Base-by-base conservation (phyloP, 257 asterid species). In the Marsdenia floribunda region DNA sequence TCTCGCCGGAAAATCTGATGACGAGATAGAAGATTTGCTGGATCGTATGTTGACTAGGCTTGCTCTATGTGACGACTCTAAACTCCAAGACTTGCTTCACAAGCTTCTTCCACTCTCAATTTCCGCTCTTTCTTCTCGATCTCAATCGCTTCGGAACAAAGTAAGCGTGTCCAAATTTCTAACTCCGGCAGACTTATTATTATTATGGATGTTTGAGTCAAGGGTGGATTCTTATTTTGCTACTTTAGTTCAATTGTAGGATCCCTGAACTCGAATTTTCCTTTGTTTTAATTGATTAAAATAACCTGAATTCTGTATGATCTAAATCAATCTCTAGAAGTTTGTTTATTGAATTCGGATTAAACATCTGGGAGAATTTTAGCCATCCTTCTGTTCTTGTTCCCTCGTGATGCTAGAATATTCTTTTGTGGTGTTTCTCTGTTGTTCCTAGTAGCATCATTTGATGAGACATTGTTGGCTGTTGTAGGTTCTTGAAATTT, bases 41-140 rank as follows among this genome's bases (percentile, higher is more conserved):
- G 99, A 94, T 81, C 83, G 98, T 75, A 86, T 92, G 96, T 86
- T 94, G 10, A 94, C 99, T 68, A 91, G 99, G 49, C 83, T 94
- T 72, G 99, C 99, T 55, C 93, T 94, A 5, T 94, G 96, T 81
- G 98, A 94, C 71, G 98, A 92, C 81, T 84, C 93, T 0, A 92
- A 90, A 76, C 89, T 94, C 50, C 96, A 89, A 77, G 95, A 86
- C 90, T 89, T 94, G 90, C 96, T 94, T 82, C 87, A 83, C 84
- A 90, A 84, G 87, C 88, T 94, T 88, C 97, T 94, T 15, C 97
- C 99, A 37, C 82, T 92, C 75, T 81, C 97, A 73, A 90, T 94
- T 75, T 91, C 97, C 49, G 88, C 97, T 50, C 97, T 94, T 79
- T 81, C 91, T 65, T 73, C 93, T 71, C 79, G 88, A 68, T 83